Conservation (phyloP, 1,139 yeast species). For the Ogataea hybrid region DNA sequence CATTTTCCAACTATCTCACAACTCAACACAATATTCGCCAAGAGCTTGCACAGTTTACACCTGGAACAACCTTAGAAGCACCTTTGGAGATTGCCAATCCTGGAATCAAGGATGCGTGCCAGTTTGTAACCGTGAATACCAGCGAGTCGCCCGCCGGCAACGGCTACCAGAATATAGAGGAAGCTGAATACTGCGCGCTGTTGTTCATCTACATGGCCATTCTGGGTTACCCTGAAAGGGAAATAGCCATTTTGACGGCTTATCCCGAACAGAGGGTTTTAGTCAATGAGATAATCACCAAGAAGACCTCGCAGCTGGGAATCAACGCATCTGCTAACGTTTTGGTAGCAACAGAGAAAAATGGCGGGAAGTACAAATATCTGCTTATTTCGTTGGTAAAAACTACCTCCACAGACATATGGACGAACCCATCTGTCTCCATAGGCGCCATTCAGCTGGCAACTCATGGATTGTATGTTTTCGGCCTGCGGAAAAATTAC, state of each 20-base stretch:
- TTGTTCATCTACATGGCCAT: conserved; percentile 48
- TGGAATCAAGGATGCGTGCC: conserved; percentile 43
- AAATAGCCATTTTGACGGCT: conserved; percentile 43
- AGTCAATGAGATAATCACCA: conserved; percentile 16
- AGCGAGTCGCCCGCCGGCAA: conserved; percentile 30
- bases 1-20: background rate
- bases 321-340: conserved; percentile 3
- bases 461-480: conserved; percentile 11
- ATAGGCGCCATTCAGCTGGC: conserved; percentile 5
- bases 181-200: conserved; percentile 52
- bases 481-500: conserved; percentile 12
- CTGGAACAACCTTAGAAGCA: background rate
- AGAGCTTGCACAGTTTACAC: background rate
- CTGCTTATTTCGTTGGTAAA: conserved; percentile 20
- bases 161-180: conserved; percentile 42
- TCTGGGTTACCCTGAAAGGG: conserved; percentile 41
- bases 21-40: conserved; percentile 6
- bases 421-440: conserved; percentile 2
- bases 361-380: conserved; percentile 13
- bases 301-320: no score
- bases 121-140: conserved; percentile 37
- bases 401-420: conserved; percentile 11
- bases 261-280: conserved; percentile 38
- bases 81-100: conserved; percentile 8
- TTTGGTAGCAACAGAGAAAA: conserved; percentile 11